These are phyloP conservation scores for Kazachstania psychrophila DNA, from an alignment of 805 yeast species.

Conservation along the genomic window DNA sequence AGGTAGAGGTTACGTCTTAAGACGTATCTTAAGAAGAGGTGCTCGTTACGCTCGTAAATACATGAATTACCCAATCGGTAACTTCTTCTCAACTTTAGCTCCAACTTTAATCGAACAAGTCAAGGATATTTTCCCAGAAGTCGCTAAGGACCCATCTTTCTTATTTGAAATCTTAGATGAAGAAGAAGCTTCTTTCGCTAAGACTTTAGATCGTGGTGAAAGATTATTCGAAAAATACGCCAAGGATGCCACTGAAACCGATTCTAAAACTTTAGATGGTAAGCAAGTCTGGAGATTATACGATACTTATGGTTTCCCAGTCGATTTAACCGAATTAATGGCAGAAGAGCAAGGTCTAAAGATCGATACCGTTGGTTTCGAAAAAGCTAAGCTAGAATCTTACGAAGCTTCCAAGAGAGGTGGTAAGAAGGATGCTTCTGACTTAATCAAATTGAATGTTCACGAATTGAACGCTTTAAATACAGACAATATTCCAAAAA, in stretches of 20 bases:
- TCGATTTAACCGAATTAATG: constrained; percentile 94
- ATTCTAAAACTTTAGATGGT: constrained; percentile 74
- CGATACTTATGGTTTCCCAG: constrained; percentile 99
- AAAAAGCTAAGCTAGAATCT: constrained; percentile 78
- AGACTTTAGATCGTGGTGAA: constrained; percentile 96
- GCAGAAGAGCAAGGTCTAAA: constrained; percentile 94
- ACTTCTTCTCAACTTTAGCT: constrained; percentile 83
- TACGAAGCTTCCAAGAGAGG: constrained; percentile 93
- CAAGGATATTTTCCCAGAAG: constrained; percentile 84
- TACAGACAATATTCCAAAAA: constrained; percentile 55
- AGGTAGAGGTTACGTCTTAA: constrained; percentile 96
- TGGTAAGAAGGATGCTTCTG: constrained; percentile 50
- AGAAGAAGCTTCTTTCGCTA: constrained; percentile 91
- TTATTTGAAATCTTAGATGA: constrained; percentile 88
- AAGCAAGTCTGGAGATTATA: constrained; percentile 96
- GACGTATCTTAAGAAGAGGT: constrained; percentile 97
- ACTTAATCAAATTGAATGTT: constrained; percentile 75
- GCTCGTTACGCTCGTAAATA: constrained; percentile 94
- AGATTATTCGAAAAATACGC: constrained; percentile 92
- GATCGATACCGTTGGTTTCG: constrained; percentile 88
- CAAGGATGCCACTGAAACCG: constrained; percentile 63
- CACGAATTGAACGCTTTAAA: constrained; percentile 71
- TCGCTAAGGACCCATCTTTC: constrained; percentile 57
- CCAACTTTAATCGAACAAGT: constrained; percentile 90
- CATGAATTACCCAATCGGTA: constrained; percentile 90